These are phyloP conservation scores for Vicia villosa DNA, from an alignment of 306 rosid species.

Conservation along the genomic window DNA sequence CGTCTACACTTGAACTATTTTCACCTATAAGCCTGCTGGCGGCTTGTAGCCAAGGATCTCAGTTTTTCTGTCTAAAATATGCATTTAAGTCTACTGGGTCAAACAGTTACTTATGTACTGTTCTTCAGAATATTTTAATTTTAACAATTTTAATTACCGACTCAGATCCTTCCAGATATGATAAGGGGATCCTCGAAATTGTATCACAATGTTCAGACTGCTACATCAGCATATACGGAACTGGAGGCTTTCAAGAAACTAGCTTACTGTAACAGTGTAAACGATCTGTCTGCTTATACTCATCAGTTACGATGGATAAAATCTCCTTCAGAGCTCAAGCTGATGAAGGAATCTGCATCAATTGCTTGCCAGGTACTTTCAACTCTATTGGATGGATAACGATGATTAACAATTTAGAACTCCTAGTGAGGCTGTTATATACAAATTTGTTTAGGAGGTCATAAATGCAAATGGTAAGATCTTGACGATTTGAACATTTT, in stretches of 20 bases:
- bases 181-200: constrained; percentile 59
- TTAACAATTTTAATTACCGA: constrained; percentile 47
- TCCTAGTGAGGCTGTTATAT: constrained; percentile 30
- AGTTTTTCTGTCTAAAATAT: constrained; percentile 13
- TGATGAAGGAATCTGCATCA: constrained; percentile 91
- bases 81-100: constrained; percentile 8
- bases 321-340: constrained; percentile 84
- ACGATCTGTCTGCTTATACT: constrained; percentile 56
- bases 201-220: constrained; percentile 81
- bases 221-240: constrained; percentile 58
- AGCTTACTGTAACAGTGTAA: constrained; percentile 50
- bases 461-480: constrained; percentile 4
- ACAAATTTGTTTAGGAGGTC: constrained; percentile 16
- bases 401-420: neutral
- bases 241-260: constrained; percentile 74
- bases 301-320: constrained; percentile 81
- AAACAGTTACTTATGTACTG: constrained; percentile 15
- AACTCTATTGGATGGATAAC: constrained; percentile 21
- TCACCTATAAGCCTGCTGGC: constrained; percentile 30
- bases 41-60: constrained; percentile 24
- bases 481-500: constrained; percentile 22
- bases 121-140: constrained; percentile 15
- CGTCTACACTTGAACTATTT: constrained; percentile 24
- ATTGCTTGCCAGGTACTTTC: constrained; percentile 88
- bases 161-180: constrained; percentile 88